Evolutionary conservation across 2,329 filamentous ascomycete species (phyloP).

Genomic region (Hyphodiscus sp.): DNA sequence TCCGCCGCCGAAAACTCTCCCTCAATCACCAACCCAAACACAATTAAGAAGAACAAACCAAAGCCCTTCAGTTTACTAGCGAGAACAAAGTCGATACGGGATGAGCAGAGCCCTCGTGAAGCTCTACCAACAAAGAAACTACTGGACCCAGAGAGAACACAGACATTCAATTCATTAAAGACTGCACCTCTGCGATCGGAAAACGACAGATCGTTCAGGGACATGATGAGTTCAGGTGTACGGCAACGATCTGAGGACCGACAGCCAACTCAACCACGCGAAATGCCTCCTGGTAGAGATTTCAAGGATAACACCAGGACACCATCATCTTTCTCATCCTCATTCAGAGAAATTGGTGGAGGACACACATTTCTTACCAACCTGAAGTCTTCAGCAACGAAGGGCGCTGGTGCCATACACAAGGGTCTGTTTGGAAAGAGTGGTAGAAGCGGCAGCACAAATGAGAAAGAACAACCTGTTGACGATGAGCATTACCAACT

Average conservation of each 20-base stretch:
- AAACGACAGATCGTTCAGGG: constrained; percentile 57
- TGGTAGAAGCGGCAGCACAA: constrained; percentile 62
- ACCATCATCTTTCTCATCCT: constrained; percentile 37
- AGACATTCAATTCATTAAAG: constrained; percentile 40
- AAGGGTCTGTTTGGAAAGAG: constrained; percentile 80
- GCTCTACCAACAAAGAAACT: constrained; percentile 17
- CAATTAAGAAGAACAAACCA: constrained; percentile 25
- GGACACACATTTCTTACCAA: constrained; percentile 64
- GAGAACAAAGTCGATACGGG: constrained; percentile 38
- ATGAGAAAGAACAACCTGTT: constrained; percentile 56
- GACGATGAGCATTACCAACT: constrained; percentile 81
- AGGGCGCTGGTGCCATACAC: constrained; percentile 73
- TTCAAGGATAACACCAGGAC: constrained; percentile 27
- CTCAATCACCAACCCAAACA: constrained; percentile 12
- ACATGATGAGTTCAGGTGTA: constrained; percentile 57
- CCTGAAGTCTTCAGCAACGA: constrained; percentile 64
- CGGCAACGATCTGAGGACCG: constrained; percentile 73
- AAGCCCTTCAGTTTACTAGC: constrained; percentile 32
- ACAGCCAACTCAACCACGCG: constrained; percentile 38
- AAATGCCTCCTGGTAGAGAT: constrained; percentile 27
- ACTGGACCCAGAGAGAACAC: constrained; percentile 30
- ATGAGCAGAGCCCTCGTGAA: constrained; percentile 29
- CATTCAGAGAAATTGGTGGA: constrained; percentile 52
- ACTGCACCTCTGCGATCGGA: constrained; percentile 52
- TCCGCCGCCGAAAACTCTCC: constrained; percentile 17